Base-by-base conservation (phyloP, 2,329 filamentous ascomycete genomes). In the Phaeosphaeriaceae sp. region DNA sequence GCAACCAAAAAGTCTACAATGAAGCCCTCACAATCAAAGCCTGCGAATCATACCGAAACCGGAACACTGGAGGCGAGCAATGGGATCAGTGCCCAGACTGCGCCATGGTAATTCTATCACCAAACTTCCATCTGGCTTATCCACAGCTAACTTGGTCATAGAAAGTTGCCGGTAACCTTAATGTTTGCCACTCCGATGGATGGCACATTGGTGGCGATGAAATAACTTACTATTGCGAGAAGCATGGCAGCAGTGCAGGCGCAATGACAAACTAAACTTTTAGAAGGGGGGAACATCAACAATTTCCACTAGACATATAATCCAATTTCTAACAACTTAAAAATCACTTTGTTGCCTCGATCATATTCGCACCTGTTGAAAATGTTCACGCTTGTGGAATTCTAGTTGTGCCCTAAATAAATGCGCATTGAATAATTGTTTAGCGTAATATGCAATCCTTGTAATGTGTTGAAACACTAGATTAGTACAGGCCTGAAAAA, bases 81-180 rank as follows among this genome's bases (percentile, higher is more conserved):
- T 68, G 65, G 65, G 60, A 68, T 40, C 42, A 42, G 2, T 70
- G 66, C 46, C 61, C 65, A 5, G 66, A 70, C 39, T 70, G 66
- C 48, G 41, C 36, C 2, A 58, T 66, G 46, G 65, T 63, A 52
- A 57, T 50, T 38, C 2, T 7, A 8, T n/a, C 13, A 16, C 17
- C 29, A 21, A 35, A 1, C 17, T 20, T 23, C 13, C 6, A n/a
- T 16, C 8, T 17, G 48, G 12, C 44, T 7, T 6, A 40, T 29
- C 4, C 38, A 41, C 23, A 18, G 17, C 48, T 55, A 18, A 58
- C 20, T 32, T 4, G 4, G 20, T 3, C 12, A 8, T 36, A 64
- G 59, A 54, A 26, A 20, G 37, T 52, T n/a, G 47, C 57, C 9
- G 56, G 57, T 30, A 60, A 64, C 26, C 17, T 68, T 13, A 50